Conservation (phyloP, 768 basidiomycete species). For the Termitomyces heimii region DNA sequence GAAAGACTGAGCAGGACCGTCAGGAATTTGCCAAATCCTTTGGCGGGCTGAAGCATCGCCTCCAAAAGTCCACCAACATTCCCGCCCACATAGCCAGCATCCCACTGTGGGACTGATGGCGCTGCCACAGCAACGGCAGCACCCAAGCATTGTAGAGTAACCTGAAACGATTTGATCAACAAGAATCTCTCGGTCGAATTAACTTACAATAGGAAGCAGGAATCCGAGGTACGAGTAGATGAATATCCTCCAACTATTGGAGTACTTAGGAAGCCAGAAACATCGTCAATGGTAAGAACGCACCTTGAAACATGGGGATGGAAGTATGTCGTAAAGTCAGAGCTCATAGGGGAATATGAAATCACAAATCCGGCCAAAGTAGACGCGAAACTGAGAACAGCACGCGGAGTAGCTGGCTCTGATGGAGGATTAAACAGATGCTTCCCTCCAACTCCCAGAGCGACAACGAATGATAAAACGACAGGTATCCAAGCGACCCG, state of each 20-base stretch:
- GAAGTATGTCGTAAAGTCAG: conserved; percentile 76
- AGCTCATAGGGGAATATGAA: conserved; percentile 52
- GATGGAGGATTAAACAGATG: conserved; percentile 48
- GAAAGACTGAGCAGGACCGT: conserved; percentile 77
- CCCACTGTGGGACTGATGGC: conserved; percentile 55
- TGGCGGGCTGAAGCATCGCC: conserved; percentile 65
- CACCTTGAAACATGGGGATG: conserved; percentile 52
- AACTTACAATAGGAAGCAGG: conserved; percentile 46
- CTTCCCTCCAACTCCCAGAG: conserved; percentile 68
- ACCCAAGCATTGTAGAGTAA: conserved; percentile 43
- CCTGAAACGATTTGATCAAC: conserved; percentile 19
- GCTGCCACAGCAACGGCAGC: conserved; percentile 61
- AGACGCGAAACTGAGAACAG: conserved; percentile 60
- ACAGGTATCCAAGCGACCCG: conserved; percentile 74
- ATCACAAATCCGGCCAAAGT: conserved; percentile 71
- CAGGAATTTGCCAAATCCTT: conserved; percentile 73
- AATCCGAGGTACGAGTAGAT: conserved; percentile 66
- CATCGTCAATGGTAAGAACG: neutral
- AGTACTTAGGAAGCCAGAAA: neutral
- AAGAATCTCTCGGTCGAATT: neutral
- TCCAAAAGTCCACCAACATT: conserved; percentile 68
- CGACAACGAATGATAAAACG: conserved; percentile 65
- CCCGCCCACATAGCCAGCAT: conserved; percentile 44
- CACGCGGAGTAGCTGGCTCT: conserved; percentile 45
- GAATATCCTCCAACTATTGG: conserved; percentile 57